Evolutionary conservation across 805 yeast genomes (phyloP).

Genomic region (Yarrowia sp.): DNA sequence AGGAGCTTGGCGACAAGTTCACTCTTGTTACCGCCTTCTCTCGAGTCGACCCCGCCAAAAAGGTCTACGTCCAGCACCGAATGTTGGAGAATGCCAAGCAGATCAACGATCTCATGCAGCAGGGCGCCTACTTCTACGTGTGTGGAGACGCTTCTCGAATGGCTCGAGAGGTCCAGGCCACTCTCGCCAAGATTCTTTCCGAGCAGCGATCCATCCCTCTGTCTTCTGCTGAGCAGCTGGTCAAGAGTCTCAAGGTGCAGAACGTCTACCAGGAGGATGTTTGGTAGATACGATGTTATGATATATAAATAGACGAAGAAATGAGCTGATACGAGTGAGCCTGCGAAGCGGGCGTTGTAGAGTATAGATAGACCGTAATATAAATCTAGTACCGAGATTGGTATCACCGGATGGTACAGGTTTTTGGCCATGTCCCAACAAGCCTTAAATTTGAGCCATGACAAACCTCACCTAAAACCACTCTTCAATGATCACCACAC

Average conservation of each 20-base stretch:
- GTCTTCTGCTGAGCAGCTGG: conserved; percentile 70
- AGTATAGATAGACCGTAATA: too few species aligned
- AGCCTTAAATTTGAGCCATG: too few species aligned
- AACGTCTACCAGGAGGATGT: conserved; percentile 97
- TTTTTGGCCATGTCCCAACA: too few species aligned
- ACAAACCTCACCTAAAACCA: too few species aligned
- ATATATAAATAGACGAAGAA: conserved; percentile 18
- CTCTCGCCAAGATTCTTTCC: conserved; percentile 62
- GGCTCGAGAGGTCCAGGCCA: conserved; percentile 88
- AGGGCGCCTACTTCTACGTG: conserved; percentile 86
- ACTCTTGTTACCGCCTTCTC: conserved; percentile 81
- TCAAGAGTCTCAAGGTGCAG: conserved; percentile 74
- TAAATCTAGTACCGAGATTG: too few species aligned
- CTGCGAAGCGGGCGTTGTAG: too few species aligned
- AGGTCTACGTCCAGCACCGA: conserved; percentile 83
- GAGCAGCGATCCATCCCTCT: conserved; percentile 60
- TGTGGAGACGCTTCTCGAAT: conserved; percentile 96
- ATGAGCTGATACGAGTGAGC: neutral
- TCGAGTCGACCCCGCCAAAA: conserved; percentile 57
- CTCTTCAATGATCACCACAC: too few species aligned
- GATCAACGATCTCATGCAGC: conserved; percentile 52
- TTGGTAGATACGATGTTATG: conserved; percentile 53
- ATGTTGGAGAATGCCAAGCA: conserved; percentile 49
- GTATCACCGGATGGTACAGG: too few species aligned
- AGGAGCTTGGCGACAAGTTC: conserved; percentile 33